Evolutionary conservation across 495 filamentous ascomycete genomes (phyloP).

Genomic region (Daldinia decipiens): DNA sequence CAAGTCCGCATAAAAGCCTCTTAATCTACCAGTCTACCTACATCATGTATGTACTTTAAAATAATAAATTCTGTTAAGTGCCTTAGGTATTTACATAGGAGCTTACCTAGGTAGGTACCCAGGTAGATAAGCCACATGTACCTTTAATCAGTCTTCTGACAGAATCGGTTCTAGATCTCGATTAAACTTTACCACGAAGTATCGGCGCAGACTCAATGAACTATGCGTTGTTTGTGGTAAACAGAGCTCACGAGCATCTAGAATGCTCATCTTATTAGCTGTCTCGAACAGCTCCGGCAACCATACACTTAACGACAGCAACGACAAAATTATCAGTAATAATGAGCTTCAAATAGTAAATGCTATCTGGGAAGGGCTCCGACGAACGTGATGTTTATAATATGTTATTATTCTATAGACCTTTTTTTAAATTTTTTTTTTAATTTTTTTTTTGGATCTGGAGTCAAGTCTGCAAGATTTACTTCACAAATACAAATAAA

Average conservation of each 20-base stretch:
- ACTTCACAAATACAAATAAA: neutral
- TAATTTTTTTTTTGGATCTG: too few species aligned
- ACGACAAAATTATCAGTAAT: neutral
- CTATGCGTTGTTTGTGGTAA: neutral
- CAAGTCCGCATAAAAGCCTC: neutral
- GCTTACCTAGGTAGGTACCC: too few species aligned
- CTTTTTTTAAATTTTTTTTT: neutral
- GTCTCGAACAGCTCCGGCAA: neutral
- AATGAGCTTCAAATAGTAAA: too few species aligned
- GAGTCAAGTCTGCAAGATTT: neutral
- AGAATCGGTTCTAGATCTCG: neutral
- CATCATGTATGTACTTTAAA: neutral
- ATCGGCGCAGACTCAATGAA: neutral
- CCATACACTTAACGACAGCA: neutral
- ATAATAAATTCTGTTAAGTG: neutral
- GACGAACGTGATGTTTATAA: too few species aligned
- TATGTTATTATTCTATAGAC: too few species aligned
- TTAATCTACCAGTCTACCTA: neutral
- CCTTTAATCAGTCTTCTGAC: neutral
- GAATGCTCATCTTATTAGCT: neutral
- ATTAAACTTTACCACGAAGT: neutral
- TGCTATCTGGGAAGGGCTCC: too few species aligned
- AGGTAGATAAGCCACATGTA: conserved; percentile 2
- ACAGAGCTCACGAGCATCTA: neutral
- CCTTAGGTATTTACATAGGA: too few species aligned